Conservation (phyloP, 1,284 basidiomycete genomes). For the Wallemia ichthyophaga region DNA sequence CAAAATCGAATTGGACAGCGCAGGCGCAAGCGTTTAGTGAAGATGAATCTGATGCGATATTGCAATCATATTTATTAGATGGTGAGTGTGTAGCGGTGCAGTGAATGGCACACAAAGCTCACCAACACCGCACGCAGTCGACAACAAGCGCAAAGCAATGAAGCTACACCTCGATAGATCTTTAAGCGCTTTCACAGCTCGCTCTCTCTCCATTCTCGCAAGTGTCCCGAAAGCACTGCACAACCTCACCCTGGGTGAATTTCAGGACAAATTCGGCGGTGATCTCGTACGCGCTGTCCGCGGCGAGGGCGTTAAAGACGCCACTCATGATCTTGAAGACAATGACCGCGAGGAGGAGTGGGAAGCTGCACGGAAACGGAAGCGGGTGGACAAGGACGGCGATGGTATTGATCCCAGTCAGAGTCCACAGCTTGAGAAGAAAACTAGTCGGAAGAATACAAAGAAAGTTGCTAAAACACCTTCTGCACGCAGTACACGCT, state of each 20-base stretch:
- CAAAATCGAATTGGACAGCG: too few relatives aligned
- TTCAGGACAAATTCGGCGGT: constrained; percentile 1
- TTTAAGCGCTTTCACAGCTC: neutral
- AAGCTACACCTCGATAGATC: neutral
- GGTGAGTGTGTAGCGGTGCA: neutral
- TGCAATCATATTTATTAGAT: neutral
- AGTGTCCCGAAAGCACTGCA: neutral
- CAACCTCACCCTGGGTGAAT: neutral
- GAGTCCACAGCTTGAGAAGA: neutral
- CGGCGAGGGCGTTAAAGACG: neutral
- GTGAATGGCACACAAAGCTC: neutral
- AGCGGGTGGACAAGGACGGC: neutral
- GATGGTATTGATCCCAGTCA: neutral
- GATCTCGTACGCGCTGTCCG: neutral
- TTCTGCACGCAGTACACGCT: neutral
- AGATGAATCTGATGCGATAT: neutral
- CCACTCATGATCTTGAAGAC: neutral
- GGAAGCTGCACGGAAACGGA: neutral
- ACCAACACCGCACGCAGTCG: neutral
- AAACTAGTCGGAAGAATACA: neutral
- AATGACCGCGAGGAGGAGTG: neutral
- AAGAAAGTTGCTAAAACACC: neutral
- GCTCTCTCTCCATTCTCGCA: neutral
- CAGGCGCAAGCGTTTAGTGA: neutral
- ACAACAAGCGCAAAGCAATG: constrained; percentile 1